phyloP scores from a whole-genome alignment of 208 protist genomes.

The Acanthamoeba lenticulata region DNA sequence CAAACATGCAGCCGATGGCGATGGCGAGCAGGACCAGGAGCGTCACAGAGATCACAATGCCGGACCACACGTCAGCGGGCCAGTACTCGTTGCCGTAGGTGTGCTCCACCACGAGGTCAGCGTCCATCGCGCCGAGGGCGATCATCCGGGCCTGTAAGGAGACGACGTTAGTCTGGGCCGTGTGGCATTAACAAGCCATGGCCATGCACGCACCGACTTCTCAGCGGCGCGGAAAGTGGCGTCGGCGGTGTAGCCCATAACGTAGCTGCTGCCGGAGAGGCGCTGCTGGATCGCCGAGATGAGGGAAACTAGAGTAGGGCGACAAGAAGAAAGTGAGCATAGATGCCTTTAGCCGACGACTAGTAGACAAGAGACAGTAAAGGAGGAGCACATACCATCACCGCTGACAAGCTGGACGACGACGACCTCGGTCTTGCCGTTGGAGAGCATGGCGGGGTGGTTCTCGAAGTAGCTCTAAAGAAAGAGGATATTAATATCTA shows the following conservation, averaged over 20 bases:
- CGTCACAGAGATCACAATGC: conserved; percentile 5
- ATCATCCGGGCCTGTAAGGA: not conserved
- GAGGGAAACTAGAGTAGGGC: not conserved
- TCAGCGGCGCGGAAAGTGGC: not conserved
- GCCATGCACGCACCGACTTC: not conserved
- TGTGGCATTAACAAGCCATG: not conserved
- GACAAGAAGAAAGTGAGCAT: not conserved
- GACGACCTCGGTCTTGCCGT: conserved; percentile 8
- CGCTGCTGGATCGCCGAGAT: not conserved
- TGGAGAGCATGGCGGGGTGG: not conserved
- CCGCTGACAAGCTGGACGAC: not conserved
- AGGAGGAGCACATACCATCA: not conserved
- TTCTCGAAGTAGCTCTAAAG: not conserved
- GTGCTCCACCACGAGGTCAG: not conserved
- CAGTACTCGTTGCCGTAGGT: conserved; percentile 11
- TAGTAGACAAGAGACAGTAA: not conserved
- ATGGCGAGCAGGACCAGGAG: conserved; percentile 1
- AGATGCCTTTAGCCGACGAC: not conserved
- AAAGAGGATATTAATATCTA: not conserved
- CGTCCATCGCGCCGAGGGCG: not conserved
- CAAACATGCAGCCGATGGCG: conserved; percentile 1
- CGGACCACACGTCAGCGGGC: conserved; percentile 15
- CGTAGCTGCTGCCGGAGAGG: not conserved
- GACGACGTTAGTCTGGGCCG: not conserved
- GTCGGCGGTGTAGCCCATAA: not conserved